These are phyloP conservation scores for Sedum album DNA, from an alignment of 164 flowering plant genomes.

Conservation along the genomic window DNA sequence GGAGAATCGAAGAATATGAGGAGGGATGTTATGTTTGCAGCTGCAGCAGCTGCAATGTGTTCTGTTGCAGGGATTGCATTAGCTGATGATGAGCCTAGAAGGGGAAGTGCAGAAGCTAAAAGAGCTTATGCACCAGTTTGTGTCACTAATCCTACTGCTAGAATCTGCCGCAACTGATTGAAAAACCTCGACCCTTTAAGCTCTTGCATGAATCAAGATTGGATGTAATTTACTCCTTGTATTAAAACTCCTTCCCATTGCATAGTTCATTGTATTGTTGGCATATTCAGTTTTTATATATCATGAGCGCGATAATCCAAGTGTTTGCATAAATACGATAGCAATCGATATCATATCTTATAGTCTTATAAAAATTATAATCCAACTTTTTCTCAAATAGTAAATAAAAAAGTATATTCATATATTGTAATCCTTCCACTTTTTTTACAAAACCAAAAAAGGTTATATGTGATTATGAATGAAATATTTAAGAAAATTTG, in stretches of 20 bases:
- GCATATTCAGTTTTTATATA: too few species aligned
- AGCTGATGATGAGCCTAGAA: conserved; percentile 17
- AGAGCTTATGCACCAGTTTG: conserved; percentile 16
- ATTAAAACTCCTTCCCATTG: not conserved
- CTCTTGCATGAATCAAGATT: not conserved
- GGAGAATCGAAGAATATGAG: conserved; percentile 15
- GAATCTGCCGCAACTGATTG: conserved; percentile 16
- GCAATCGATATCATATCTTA: too few species aligned
- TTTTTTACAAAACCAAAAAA: too few species aligned
- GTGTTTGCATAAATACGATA: too few species aligned
- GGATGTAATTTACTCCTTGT: not conserved
- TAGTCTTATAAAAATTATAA: too few species aligned
- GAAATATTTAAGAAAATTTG: too few species aligned
- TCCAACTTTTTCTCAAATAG: too few species aligned
- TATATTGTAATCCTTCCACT: too few species aligned
- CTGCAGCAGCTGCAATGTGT: conserved; percentile 15
- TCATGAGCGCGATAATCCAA: too few species aligned
- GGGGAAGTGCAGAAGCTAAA: conserved; percentile 16
- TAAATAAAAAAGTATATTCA: too few species aligned
- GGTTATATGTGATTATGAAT: too few species aligned
- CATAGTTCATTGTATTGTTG: too few species aligned
- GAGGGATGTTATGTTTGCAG: conserved; percentile 20
- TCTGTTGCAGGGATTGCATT: conserved; percentile 16
- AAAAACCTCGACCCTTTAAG: not conserved
- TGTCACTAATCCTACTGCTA: conserved; percentile 22